phyloP scores from a whole-genome alignment of 139 green algal species.

The Raphidocelis subcapitata region DNA sequence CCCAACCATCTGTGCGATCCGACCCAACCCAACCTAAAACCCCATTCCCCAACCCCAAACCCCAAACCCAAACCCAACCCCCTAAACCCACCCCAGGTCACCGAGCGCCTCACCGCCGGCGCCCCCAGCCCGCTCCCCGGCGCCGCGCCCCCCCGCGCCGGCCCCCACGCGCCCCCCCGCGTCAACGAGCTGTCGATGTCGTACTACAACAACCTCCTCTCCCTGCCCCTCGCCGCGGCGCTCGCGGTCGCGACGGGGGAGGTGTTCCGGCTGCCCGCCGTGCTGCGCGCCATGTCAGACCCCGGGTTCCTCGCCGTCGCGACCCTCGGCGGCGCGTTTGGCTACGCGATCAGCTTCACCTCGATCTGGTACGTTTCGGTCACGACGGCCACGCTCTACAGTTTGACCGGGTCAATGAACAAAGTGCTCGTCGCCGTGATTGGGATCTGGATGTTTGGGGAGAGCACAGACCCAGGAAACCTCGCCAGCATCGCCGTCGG shows the following conservation, averaged over 20 bases:
- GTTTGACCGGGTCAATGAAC: conserved; percentile 80
- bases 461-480: conserved; percentile 58
- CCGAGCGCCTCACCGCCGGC: conserved; percentile 4
- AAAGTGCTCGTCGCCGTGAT: conserved; percentile 82
- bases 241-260: conserved; percentile 70
- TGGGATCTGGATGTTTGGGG: conserved; percentile 79
- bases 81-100: conserved; percentile 1
- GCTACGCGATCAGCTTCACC: conserved; percentile 77
- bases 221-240: conserved; percentile 70
- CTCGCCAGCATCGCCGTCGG: conserved; percentile 71
- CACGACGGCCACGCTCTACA: conserved; percentile 84
- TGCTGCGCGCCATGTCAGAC: conserved; percentile 37
- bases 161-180: conserved; percentile 33
- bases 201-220: conserved; percentile 95
- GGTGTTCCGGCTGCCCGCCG: conserved; percentile 11
- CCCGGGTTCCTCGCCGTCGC: conserved; percentile 35
- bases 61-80: too few relatives aligned
- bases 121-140: background rate
- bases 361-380: conserved; percentile 87
- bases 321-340: conserved; percentile 58
- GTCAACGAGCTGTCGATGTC: conserved; percentile 71
- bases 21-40: too few relatives aligned
- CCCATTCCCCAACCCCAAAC: background rate
- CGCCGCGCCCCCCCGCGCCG: conserved; percentile 39
- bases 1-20: too few relatives aligned